Conservation (phyloP, 257 asterid species). For the Jacaranda mimosifolia region DNA sequence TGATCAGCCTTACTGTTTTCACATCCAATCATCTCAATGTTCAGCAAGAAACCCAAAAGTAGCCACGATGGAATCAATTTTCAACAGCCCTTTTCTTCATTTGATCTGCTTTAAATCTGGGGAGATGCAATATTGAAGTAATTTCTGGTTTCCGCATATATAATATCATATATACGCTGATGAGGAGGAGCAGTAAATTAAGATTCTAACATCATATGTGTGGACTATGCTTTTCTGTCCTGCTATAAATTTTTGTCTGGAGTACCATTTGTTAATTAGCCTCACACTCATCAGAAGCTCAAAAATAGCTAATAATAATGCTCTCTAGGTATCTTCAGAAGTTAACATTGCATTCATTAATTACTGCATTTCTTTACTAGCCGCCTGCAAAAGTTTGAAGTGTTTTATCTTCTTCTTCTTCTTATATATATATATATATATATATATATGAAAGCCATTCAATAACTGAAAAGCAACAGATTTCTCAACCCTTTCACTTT, state of each 20-base stretch:
- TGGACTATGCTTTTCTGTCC: not conserved
- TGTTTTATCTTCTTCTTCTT: not conserved
- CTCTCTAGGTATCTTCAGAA: not conserved
- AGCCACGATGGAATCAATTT: not conserved
- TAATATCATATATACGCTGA: no score
- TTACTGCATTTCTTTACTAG: not conserved
- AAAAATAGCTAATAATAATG: not conserved
- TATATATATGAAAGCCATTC: conserved; percentile 16
- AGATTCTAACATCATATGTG: not conserved
- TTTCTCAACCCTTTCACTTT: no score
- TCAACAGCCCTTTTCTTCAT: not conserved
- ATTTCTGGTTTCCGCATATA: no score
- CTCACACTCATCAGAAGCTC: not conserved
- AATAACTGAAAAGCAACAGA: conserved; percentile 7
- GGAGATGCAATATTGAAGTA: no score
- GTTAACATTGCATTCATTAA: not conserved
- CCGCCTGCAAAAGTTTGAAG: not conserved
- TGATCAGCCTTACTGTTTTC: not conserved
- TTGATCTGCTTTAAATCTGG: not conserved
- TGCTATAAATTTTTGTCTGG: not conserved
- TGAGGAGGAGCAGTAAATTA: no score
- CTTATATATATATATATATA: no score
- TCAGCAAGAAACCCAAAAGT: not conserved
- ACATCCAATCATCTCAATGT: not conserved
- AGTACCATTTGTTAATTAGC: not conserved